These are phyloP conservation scores for Zymoseptoria pseudotritici DNA, from an alignment of 2,329 filamentous ascomycete species.

Conservation along the genomic window DNA sequence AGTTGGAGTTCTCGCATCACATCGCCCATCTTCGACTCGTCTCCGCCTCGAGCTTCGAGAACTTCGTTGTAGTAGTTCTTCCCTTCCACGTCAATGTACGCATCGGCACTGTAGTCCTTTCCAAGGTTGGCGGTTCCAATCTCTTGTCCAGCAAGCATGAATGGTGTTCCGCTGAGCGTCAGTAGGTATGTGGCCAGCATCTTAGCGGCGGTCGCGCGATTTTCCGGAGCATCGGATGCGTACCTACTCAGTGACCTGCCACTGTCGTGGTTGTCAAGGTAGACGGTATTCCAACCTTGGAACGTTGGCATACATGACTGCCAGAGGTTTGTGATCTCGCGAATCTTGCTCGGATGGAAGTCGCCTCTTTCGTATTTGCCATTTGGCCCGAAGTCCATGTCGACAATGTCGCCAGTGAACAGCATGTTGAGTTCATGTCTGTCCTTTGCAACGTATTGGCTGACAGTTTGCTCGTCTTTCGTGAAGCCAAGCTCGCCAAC, in stretches of 20 bases:
- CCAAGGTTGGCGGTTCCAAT: conserved; percentile 50
- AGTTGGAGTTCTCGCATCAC: conserved; percentile 6
- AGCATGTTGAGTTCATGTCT: conserved; percentile 61
- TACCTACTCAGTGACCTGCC: conserved; percentile 51
- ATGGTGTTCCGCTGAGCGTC: conserved; percentile 40
- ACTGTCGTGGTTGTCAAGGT: conserved; percentile 60
- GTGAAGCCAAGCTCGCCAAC: conserved; percentile 44
- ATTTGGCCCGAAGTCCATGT: conserved; percentile 41
- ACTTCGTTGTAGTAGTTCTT: conserved; percentile 45
- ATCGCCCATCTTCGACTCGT: conserved; percentile 18
- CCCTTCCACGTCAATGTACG: conserved; percentile 45
- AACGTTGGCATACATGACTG: conserved; percentile 53
- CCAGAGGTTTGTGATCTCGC: conserved; percentile 50
- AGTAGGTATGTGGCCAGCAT: conserved; percentile 36
- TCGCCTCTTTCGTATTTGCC: conserved; percentile 42
- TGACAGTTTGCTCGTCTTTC: conserved; percentile 27
- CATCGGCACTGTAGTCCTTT: conserved; percentile 17
- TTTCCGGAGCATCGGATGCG: conserved; percentile 41
- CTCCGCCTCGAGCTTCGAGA: conserved; percentile 29
- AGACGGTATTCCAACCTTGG: conserved; percentile 56
- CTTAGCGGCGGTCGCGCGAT: conserved; percentile 47
- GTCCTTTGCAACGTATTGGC: conserved; percentile 41
- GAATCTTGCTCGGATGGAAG: conserved; percentile 41
- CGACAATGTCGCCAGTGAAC: conserved; percentile 60
- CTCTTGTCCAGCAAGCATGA: conserved; percentile 60